Base-by-base conservation (phyloP, 495 filamentous ascomycete genomes). In the Podospora comata region DNA sequence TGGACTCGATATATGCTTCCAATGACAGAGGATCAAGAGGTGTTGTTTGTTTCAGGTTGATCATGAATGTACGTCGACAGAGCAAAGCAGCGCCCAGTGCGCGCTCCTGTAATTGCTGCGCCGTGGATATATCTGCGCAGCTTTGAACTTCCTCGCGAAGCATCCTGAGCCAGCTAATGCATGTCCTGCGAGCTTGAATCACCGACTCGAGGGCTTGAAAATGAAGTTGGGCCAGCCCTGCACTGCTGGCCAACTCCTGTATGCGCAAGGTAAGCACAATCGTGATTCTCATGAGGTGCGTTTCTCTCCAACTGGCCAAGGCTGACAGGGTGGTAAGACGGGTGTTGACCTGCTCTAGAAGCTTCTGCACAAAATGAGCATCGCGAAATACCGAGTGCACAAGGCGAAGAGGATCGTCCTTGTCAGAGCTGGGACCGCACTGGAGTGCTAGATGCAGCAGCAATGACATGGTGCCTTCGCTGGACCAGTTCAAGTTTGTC, bases 401-500 rank as follows among this genome's bases (percentile, higher is more conserved):
- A 1, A 65, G 67, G 3, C 86, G 73, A 5, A 85, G 75, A 60
- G 68, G 32, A 23, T 81, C 75, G 2, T 27, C 53, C 9, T 64
- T 32, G 16, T 71, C 62, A 4, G 68, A 63, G 26, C 18, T 11
- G 11, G 86, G 85, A 0, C 86, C 86, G 19, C 76, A 81, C 63
- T 86, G 79, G 5, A 79, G 54, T 0, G 80, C 76, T 9, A 88
- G 74, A n/a, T 82, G 78, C 16, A 67, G 71, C 6, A 87, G 62
- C 18, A 86, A 60, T 3, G 69, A 64, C 34, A 72, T 77, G 11
- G 79, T 83, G 1, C 76, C 76, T 53, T 87, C 84, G 5, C 75
- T 79, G 60, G 81, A 81, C 54, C 88, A 84, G 58, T 87, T 87
- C 11, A 88, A 60, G 64, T 86, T 86, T 0, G 80, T 78, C 0